Percentiles rank a stretch among this genome's conserved stretches.
phyloP scores from a whole-genome alignment of 352 stramenopile species.

The Phytophthora aleatoria region DNA sequence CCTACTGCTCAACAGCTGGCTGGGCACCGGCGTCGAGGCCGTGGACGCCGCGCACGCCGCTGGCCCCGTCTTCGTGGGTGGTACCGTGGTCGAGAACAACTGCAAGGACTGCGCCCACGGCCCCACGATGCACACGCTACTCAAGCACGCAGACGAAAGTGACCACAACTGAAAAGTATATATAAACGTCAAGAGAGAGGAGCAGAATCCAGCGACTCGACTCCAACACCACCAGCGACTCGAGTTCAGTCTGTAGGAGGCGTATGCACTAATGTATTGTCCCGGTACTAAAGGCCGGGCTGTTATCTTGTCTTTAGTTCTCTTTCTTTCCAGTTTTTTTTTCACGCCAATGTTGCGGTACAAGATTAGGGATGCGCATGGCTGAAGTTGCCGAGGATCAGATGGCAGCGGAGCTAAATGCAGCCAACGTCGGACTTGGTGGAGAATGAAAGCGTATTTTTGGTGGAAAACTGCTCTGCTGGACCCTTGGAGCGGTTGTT shows the following conservation, averaged over 20 bases:
- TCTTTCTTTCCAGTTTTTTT: not conserved
- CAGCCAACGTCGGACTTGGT: not conserved
- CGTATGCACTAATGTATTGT: slow-evolving; percentile 34
- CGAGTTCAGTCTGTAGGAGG: slow-evolving; percentile 9
- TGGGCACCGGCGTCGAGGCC: slow-evolving; percentile 14
- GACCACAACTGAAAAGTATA: not conserved
- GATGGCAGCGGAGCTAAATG: slow-evolving; percentile 11
- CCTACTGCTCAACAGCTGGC: slow-evolving; percentile 39
- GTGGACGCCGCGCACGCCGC: slow-evolving; percentile 18
- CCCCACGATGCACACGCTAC: slow-evolving; percentile 24
- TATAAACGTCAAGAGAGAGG: not conserved
- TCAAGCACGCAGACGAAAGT: slow-evolving; percentile 21
- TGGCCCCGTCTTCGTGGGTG: slow-evolving; percentile 18
- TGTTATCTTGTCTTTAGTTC: slow-evolving; percentile 1
- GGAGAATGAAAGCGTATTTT: slow-evolving; percentile 13
- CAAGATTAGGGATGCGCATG: not conserved
- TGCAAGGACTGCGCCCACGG: slow-evolving; percentile 12
- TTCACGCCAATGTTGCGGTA: not conserved
- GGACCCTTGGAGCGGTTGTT: slow-evolving; percentile 2
- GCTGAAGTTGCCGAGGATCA: not conserved
- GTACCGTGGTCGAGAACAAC: slow-evolving; percentile 26
- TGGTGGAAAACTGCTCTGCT: slow-evolving; percentile 2
- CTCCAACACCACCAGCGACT: slow-evolving; percentile 8
- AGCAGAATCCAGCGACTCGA: slow-evolving; percentile 4
- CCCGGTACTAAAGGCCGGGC: not conserved